Percentiles rank a stretch among this genome's conserved stretches.
phyloP scores from a whole-genome alignment of 2,329 filamentous ascomycete genomes.

The Fusarium sp. region DNA sequence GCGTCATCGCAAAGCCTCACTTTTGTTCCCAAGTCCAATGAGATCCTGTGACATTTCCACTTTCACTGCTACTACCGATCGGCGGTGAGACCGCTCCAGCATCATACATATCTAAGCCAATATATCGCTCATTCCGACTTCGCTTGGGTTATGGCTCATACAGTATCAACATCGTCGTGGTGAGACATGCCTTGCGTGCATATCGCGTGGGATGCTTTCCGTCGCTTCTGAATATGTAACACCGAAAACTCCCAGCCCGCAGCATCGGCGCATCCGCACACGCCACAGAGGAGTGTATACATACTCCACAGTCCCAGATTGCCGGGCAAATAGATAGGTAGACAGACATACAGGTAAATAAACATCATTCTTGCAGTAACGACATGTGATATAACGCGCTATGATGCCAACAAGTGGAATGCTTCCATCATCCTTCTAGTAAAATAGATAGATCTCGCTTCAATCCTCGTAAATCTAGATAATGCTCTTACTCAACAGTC shows the following conservation, averaged over 20 bases:
- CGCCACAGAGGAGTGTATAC: slow-evolving; percentile 8
- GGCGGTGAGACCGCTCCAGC: neutral
- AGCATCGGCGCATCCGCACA: slow-evolving; percentile 4
- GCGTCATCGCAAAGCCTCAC: slow-evolving; percentile 6
- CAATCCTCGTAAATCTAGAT: neutral
- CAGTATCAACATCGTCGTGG: neutral
- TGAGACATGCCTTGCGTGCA: slow-evolving; percentile 10
- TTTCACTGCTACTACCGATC: neutral
- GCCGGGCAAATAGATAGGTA: neutral
- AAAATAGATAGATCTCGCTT: neutral
- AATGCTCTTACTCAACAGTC: neutral
- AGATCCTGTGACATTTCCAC: neutral
- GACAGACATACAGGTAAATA: neutral
- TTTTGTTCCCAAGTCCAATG: neutral
- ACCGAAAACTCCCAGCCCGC: slow-evolving; percentile 4
- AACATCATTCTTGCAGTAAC: neutral
- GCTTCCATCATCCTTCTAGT: slow-evolving; percentile 8
- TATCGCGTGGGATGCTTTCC: slow-evolving; percentile 17
- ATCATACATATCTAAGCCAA: neutral
- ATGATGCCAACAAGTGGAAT: neutral
- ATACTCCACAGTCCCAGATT: neutral
- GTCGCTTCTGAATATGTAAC: neutral
- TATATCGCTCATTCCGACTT: slow-evolving; percentile 9
- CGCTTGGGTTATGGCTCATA: neutral
- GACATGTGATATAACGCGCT: neutral